Base-by-base conservation (phyloP, 768 basidiomycete genomes). In the Lentinula boryana region DNA sequence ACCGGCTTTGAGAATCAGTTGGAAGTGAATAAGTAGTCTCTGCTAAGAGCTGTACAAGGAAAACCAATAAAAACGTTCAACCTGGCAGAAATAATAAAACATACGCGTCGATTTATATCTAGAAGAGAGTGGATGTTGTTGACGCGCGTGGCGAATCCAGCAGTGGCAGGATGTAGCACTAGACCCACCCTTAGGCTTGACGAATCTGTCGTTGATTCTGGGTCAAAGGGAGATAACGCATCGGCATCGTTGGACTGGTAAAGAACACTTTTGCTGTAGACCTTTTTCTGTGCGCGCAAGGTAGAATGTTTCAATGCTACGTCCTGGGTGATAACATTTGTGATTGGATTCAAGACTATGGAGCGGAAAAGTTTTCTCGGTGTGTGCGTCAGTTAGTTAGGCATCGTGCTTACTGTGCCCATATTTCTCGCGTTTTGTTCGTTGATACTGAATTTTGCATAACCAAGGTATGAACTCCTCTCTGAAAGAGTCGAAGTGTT, bases 401-500 rank as follows among this genome's bases (percentile, higher is more conserved):
- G 40, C 3, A 15, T 49, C n/a, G 40, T 16, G 62, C 72, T 62
- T 68, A 89, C 89, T 72, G 63, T 74, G 72, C 35, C 76, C 81
- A 63, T 89, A 90, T 72, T 85, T 88, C 51, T 71, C 73, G 64
- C 77, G 76, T 65, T 84, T 86, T 15, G 78, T 77, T 9, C 76
- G 75, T 61, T 86, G 87, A 70, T 93, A 93, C 63, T 91, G 90
- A 5, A 91, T 75, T 69, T 92, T 94, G 74, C 93, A 90, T 59
- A 97, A 69, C 92, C 94, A 97, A 0, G 95, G 95, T 10, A 98
- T 70, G 67, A 97, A 91, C 62, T 97, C 93, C 70, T 95, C 90
- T 55, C 89, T 81, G 56, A 98, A 79, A 15, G 94, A 96, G 55
- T 92, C 87, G 44, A 95, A 79, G 65, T 85, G 81, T 4, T 74